Conservation (phyloP, 2,329 filamentous ascomycete species). For the Amylocarpus encephaloides region DNA sequence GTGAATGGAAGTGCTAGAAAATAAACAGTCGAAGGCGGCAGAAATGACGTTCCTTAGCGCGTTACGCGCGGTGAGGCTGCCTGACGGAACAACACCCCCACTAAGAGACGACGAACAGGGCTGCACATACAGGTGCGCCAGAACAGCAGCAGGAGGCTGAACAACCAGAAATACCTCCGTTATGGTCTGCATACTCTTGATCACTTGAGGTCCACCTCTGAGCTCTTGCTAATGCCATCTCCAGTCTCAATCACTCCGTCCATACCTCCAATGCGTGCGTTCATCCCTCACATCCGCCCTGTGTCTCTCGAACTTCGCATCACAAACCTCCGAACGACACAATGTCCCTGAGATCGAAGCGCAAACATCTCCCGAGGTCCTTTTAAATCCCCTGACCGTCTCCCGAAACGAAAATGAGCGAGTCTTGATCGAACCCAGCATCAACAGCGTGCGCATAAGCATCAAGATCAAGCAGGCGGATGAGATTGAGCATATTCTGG, state of each 20-base stretch:
- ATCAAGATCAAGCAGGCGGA: conserved; percentile 99
- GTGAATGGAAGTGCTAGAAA: neutral
- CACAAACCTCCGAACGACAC: conserved; percentile 91
- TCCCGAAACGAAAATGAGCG: conserved; percentile 96
- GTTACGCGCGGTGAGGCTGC: neutral
- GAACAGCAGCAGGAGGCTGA: conserved; percentile 7
- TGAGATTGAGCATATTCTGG: conserved; percentile 95
- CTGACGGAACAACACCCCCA: conserved; percentile 18
- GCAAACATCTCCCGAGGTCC: conserved; percentile 82
- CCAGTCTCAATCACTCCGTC: conserved; percentile 91
- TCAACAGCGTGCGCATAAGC: conserved; percentile 95
- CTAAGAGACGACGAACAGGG: conserved; percentile 18
- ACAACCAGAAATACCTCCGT: conserved; percentile 8
- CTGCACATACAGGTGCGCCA: conserved; percentile 4
- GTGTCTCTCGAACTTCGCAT: conserved; percentile 93
- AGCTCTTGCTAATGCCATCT: neutral
- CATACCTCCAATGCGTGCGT: conserved; percentile 93
- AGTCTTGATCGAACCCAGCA: conserved; percentile 90
- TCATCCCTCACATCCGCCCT: conserved; percentile 91
- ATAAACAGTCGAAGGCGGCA: neutral
- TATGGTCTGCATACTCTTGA: conserved; percentile 16
- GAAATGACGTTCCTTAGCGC: conserved; percentile 6
- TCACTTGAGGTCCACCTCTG: neutral
- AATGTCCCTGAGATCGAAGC: conserved; percentile 98
- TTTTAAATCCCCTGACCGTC: conserved; percentile 84